A percentile compares a stretch with the other conserved stretches of the same genome.
These are phyloP conservation scores for Mrakiaceae sp. DNA, from an alignment of 1,284 basidiomycete species.

Conservation along the genomic window DNA sequence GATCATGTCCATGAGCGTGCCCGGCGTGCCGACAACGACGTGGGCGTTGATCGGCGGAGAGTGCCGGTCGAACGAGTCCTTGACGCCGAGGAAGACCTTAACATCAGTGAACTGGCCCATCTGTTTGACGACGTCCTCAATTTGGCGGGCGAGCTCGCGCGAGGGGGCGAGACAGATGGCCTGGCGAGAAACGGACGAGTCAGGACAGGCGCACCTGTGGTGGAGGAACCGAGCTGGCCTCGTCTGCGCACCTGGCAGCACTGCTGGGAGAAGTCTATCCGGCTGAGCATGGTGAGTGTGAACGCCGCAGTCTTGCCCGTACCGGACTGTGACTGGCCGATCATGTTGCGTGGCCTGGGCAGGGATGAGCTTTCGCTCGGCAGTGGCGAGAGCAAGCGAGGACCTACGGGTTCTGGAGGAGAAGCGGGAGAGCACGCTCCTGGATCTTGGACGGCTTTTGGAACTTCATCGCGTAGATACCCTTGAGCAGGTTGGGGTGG, in stretches of 20 bases:
- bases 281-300: conserved; percentile 91
- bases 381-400: conserved; percentile 3
- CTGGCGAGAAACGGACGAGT: conserved; percentile 34
- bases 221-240: neutral
- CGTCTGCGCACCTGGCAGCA: conserved; percentile 60
- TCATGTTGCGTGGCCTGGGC: conserved; percentile 84
- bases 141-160: conserved; percentile 92
- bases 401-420: conserved; percentile 78
- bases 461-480: conserved; percentile 94
- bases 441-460: conserved; percentile 98
- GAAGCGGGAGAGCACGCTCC: conserved; percentile 86
- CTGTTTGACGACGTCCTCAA: conserved; percentile 82
- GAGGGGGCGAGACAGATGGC: conserved; percentile 89
- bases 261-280: conserved; percentile 72
- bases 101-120: conserved; percentile 94
- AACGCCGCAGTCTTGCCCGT: conserved; percentile 99
- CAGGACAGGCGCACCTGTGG: neutral
- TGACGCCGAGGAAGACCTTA: conserved; percentile 89
- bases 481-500: conserved; percentile 80
- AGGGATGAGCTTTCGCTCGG: neutral
- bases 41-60: conserved; percentile 61
- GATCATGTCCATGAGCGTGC: conserved; percentile 83
- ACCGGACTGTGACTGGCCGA: conserved; percentile 97
- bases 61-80: conserved; percentile 47
- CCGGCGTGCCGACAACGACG: conserved; percentile 91